Conservation (phyloP, 164 flowering plant genomes). For the Aristolochia fimbriata region DNA sequence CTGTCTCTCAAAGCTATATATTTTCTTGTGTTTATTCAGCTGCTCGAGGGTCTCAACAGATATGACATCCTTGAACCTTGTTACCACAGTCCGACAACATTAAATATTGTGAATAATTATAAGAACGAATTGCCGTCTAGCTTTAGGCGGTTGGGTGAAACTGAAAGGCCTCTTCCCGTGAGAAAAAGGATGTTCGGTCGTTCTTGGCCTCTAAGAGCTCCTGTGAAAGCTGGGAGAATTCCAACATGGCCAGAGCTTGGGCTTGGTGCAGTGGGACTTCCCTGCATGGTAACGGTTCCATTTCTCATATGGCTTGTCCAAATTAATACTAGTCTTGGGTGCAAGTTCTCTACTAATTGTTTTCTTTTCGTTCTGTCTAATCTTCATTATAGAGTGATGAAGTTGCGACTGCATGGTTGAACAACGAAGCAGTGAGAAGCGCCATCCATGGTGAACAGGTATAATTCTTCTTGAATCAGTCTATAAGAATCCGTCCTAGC, state of each 20-base stretch:
- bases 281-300: conserved; percentile 68
- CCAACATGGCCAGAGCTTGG: conserved; percentile 85
- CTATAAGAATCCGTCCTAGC: not conserved
- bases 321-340: no score
- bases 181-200: conserved; percentile 92
- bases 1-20: not conserved
- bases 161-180: conserved; percentile 72
- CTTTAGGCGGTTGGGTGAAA: conserved; percentile 65
- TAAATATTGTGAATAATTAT: conserved; percentile 11
- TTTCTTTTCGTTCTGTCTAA: not conserved
- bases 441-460: conserved; percentile 81
- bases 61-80: conserved; percentile 87
- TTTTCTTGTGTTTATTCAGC: conserved; percentile 22
- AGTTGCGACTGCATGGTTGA: conserved; percentile 79
- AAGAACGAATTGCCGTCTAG: conserved; percentile 48
- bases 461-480: not conserved
- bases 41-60: conserved; percentile 43
- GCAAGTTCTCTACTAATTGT: no score
- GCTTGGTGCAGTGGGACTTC: conserved; percentile 25
- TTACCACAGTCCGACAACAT: conserved; percentile 35
- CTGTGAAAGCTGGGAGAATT: conserved; percentile 68
- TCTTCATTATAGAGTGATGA: conserved; percentile 48
- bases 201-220: conserved; percentile 86
- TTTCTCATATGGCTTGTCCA: not conserved
- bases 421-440: conserved; percentile 56